A percentile compares a stretch with the other conserved stretches of the same genome.
Evolutionary conservation across 1,139 yeast species (phyloP).

Genomic region (Debaryomyces subglobosus): DNA sequence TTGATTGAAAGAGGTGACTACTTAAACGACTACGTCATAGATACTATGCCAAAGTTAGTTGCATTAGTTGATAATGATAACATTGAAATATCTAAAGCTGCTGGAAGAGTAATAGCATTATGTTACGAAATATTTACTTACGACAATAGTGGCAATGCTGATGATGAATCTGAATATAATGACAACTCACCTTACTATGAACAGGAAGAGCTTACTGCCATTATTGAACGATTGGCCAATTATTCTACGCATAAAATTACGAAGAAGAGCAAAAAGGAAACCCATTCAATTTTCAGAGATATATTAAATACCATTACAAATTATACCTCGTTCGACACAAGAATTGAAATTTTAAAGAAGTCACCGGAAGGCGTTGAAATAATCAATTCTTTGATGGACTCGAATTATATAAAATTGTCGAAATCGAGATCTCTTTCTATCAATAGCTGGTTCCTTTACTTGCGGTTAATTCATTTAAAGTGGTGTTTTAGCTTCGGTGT

Average conservation of each 20-base stretch:
- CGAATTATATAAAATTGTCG: conserved; percentile 56
- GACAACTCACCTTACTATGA: conserved; percentile 61
- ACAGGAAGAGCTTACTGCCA: conserved; percentile 50
- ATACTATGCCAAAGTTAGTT: conserved; percentile 40
- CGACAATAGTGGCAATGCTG: conserved; percentile 34
- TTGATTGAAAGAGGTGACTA: conserved; percentile 42
- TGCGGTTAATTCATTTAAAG: conserved; percentile 62
- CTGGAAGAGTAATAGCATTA: conserved; percentile 63
- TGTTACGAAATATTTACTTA: conserved; percentile 62
- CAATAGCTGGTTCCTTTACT: conserved; percentile 66
- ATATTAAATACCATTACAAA: conserved; percentile 53
- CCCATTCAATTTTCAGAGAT: conserved; percentile 66
- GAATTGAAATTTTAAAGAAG: conserved; percentile 41
- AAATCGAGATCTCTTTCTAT: conserved; percentile 61
- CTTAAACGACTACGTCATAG: conserved; percentile 46
- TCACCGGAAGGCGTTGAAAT: conserved; percentile 47
- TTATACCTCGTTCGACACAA: conserved; percentile 42
- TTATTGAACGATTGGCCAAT: conserved; percentile 50
- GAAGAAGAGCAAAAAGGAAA: conserved; percentile 63
- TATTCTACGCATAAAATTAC: conserved; percentile 59
- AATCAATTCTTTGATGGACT: conserved; percentile 34
- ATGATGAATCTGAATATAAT: conserved; percentile 45
- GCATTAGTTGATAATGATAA: conserved; percentile 44
- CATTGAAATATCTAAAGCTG: conserved; percentile 51
- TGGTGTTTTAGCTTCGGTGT: conserved; percentile 77